Evolutionary conservation across 2,329 filamentous ascomycete genomes (phyloP).

Genomic region (Myriosclerotinia duriaeana): DNA sequence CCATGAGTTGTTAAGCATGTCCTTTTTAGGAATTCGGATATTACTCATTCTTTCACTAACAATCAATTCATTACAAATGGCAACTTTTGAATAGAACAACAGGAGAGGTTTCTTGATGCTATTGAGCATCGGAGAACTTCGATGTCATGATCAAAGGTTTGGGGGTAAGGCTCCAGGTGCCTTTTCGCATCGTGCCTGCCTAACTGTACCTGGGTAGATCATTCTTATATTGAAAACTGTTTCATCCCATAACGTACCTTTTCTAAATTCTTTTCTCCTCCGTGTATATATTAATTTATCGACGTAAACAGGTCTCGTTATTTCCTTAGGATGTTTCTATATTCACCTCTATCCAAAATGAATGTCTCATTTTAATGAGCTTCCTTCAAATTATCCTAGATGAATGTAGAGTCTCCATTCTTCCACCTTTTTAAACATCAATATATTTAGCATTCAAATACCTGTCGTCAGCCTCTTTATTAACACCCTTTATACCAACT

Average conservation of each 20-base stretch:
- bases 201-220: neutral
- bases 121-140: neutral
- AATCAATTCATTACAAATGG: neutral
- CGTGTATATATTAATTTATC: neutral
- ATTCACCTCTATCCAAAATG: constrained; percentile 11
- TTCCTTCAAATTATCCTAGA: neutral
- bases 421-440: no score
- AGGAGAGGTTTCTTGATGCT: neutral
- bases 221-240: neutral
- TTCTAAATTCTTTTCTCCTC: neutral
- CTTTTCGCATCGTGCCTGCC: neutral
- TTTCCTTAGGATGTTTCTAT: constrained; percentile 8
- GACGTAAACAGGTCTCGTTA: no score
- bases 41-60: neutral
- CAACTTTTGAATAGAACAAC: neutral
- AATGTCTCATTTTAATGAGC: neutral
- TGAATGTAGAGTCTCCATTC: neutral
- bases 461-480: neutral
- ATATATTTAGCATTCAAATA: neutral
- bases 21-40: neutral
- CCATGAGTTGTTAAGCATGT: neutral
- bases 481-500: neutral
- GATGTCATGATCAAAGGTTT: constrained; percentile 3
- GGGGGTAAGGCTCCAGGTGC: neutral
- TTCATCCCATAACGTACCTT: neutral